phyloP scores from a whole-genome alignment of 2,329 filamentous ascomycete species.

The Aspergillus calidoustus region DNA sequence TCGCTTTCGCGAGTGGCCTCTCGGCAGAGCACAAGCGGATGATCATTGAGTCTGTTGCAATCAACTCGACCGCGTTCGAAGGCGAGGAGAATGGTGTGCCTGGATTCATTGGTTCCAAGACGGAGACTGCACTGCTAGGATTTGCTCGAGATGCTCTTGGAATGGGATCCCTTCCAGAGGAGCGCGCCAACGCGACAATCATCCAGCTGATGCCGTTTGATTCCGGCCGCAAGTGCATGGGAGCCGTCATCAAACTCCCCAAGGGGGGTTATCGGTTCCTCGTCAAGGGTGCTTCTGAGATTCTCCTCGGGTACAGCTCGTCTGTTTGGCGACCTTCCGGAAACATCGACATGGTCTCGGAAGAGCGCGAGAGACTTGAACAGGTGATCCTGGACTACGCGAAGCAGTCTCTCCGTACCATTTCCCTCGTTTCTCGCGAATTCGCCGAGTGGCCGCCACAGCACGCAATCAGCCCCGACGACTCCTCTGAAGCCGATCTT shows the following conservation, averaged over 20 bases:
- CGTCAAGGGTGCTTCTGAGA: conserved; percentile 43
- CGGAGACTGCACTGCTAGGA: conserved; percentile 69
- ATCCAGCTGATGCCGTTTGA: conserved; percentile 72
- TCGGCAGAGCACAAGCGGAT: conserved; percentile 54
- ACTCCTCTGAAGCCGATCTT: conserved; percentile 66
- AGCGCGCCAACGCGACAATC: conserved; percentile 59
- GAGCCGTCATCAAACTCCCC: conserved; percentile 33
- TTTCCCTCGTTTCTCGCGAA: conserved; percentile 72
- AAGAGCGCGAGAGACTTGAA: conserved; percentile 8
- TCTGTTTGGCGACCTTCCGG: conserved; percentile 26
- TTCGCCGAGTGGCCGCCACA: conserved; percentile 68
- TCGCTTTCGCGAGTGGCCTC: conserved; percentile 6
- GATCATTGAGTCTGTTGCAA: conserved; percentile 39
- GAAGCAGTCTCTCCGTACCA: conserved; percentile 69
- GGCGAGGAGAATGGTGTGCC: conserved; percentile 48
- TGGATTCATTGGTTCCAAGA: conserved; percentile 70
- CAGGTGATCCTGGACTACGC: conserved; percentile 37
- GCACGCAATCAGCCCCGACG: conserved; percentile 60
- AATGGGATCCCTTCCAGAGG: conserved; percentile 62
- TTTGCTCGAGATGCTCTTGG: conserved; percentile 66
- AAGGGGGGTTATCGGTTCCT: conserved; percentile 34
- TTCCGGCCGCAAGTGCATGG: conserved; percentile 67
- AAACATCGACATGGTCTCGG: conserved; percentile 5
- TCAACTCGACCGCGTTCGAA: conserved; percentile 70
- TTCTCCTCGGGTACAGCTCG: conserved; percentile 31